These are phyloP conservation scores for Rhizoclosmatium globosum DNA, from an alignment of 192 early-diverging fungal genomes.

Conservation along the genomic window DNA sequence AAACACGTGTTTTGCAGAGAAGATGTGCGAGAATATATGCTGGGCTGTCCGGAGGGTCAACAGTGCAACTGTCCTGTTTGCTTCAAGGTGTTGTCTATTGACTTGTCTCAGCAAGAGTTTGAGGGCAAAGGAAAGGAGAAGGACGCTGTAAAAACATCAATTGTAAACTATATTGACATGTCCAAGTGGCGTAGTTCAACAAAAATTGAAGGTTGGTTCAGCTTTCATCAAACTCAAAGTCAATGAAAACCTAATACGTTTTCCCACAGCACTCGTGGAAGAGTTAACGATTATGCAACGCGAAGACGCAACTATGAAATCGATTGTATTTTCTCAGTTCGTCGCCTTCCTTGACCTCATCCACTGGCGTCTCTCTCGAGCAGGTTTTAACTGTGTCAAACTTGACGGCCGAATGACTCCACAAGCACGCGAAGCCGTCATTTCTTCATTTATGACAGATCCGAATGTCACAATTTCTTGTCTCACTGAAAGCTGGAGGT, in stretches of 20 bases:
- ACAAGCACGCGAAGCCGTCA: conserved; percentile 66
- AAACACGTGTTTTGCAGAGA: conserved; percentile 92
- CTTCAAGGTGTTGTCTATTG: conserved; percentile 77
- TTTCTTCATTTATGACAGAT: conserved; percentile 74
- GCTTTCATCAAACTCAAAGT: not conserved
- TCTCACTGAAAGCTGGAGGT: conserved; percentile 91
- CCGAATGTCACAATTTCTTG: conserved; percentile 86
- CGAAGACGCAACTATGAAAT: conserved; percentile 78
- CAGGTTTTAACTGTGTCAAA: conserved; percentile 84
- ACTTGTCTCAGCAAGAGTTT: conserved; percentile 64
- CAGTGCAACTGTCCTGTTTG: conserved; percentile 80
- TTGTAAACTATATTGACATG: conserved; percentile 93
- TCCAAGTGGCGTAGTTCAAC: conserved; percentile 86
- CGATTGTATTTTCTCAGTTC: conserved; percentile 85
- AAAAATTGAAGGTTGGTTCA: conserved; percentile 78
- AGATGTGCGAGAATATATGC: conserved; percentile 68
- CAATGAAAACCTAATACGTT: not conserved
- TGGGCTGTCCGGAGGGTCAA: conserved; percentile 43
- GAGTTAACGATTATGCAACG: conserved; percentile 78
- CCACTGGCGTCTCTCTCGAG: conserved; percentile 88
- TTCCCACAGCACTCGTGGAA: conserved; percentile 76
- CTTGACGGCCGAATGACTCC: conserved; percentile 92
- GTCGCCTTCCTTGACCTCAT: conserved; percentile 89
- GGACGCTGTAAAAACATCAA: conserved; percentile 67
- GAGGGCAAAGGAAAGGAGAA: conserved; percentile 42